phyloP scores from a whole-genome alignment of 805 yeast species.

The Candida cerambycidarum region DNA sequence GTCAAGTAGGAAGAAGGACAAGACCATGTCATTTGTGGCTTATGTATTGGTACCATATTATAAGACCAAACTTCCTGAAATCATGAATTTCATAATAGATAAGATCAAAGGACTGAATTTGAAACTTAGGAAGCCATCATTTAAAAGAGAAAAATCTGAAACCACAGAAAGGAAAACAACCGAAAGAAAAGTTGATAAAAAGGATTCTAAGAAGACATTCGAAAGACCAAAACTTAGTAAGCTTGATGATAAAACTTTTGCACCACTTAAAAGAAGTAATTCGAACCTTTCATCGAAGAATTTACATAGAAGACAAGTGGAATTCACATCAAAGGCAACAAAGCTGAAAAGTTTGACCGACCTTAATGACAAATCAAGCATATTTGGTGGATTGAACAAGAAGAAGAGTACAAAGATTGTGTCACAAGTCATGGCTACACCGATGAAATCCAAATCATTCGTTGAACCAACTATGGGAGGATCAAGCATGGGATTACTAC shows the following conservation, averaged over 20 bases:
- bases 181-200: conserved; percentile 5
- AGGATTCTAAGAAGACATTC: background rate
- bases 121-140: conserved; percentile 17
- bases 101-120: conserved; percentile 50
- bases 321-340: conserved; percentile 11
- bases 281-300: conserved; percentile 40
- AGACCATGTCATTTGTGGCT: conserved; percentile 45
- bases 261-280: conserved; percentile 40
- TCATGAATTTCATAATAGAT: conserved; percentile 45
- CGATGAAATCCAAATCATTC: conserved; percentile 17
- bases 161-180: background rate
- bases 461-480: background rate
- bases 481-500: conserved; percentile 1
- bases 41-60: conserved; percentile 56
- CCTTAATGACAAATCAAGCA: background rate
- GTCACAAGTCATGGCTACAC: conserved; percentile 29
- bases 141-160: conserved; percentile 2
- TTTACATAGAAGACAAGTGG: conserved; percentile 41
- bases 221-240: conserved; percentile 4
- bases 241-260: conserved; percentile 21
- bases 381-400: conserved; percentile 20
- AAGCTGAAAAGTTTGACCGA: conserved; percentile 15
- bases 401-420: conserved; percentile 10
- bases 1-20: conserved; percentile 27
- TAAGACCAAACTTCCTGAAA: conserved; percentile 46